A percentile compares a stretch with the other conserved stretches of the same genome.
Conservation (phyloP, 2,329 filamentous ascomycete genomes). For the Arthroderma sp. region DNA sequence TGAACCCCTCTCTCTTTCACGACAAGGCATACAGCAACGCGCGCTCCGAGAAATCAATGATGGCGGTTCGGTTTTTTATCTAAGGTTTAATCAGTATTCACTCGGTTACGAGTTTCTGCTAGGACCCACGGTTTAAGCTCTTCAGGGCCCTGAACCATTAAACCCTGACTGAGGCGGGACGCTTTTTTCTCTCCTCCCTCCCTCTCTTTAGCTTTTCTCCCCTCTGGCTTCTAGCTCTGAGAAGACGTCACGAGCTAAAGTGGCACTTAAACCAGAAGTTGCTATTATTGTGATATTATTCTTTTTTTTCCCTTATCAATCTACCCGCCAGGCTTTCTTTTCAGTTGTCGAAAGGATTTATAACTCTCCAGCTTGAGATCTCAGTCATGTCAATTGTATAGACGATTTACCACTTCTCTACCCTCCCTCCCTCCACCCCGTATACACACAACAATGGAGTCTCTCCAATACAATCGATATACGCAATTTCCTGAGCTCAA, state of each 20-base stretch:
- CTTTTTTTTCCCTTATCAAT: background rate
- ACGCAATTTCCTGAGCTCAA: conserved; percentile 15
- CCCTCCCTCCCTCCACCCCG: no score
- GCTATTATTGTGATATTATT: background rate
- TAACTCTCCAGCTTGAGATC: background rate
- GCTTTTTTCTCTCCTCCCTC: background rate
- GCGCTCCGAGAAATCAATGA: background rate
- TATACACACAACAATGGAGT: background rate
- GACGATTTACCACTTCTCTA: background rate
- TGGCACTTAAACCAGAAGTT: background rate
- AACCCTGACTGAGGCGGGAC: background rate
- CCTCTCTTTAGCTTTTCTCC: background rate
- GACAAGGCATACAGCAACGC: background rate
- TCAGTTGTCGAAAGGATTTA: background rate
- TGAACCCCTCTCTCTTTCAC: background rate
- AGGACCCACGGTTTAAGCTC: background rate
- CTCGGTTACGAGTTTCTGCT: background rate
- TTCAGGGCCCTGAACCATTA: background rate
- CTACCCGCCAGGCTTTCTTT: background rate
- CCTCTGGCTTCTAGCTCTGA: background rate
- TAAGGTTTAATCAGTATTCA: background rate
- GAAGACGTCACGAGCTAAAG: background rate
- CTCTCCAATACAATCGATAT: conserved; percentile 5
- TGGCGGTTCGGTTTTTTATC: background rate
- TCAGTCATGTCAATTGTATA: background rate